phyloP scores from a whole-genome alignment of 495 filamentous ascomycete species.

The Lentithecium fluviatile region DNA sequence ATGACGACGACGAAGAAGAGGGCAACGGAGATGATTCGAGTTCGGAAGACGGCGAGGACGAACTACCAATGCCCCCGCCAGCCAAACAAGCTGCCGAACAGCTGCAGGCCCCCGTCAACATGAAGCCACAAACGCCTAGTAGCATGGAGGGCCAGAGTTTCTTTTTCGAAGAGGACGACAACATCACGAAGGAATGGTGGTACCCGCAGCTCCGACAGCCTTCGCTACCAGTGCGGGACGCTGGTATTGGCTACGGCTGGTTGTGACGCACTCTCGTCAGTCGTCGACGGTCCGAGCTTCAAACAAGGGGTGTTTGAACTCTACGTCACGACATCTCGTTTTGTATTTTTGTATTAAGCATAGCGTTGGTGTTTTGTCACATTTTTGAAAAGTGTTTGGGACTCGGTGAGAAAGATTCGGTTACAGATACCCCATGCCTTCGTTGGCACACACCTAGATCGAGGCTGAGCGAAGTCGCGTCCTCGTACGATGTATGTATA shows the following conservation, averaged over 20 bases:
- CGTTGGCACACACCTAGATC: conserved; percentile 7
- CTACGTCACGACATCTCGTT: not conserved
- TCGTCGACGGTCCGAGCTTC: not conserved
- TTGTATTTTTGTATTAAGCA: conserved; percentile 21
- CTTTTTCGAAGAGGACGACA: conserved; percentile 41
- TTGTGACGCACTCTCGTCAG: conserved; percentile 14
- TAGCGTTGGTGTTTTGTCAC: conserved; percentile 31
- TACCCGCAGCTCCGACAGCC: conserved; percentile 36
- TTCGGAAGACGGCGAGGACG: conserved; percentile 37
- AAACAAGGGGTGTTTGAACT: conserved; percentile 3
- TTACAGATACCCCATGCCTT: conserved; percentile 31
- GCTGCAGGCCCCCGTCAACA: conserved; percentile 28
- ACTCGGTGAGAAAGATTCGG: not conserved
- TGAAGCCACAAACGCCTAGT: conserved; percentile 35
- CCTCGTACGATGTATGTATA: not conserved
- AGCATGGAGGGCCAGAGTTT: conserved; percentile 39
- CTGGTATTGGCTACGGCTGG: conserved; percentile 38
- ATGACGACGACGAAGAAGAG: conserved; percentile 45
- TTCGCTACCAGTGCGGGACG: conserved; percentile 35
- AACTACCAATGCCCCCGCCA: conserved; percentile 21
- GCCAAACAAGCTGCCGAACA: conserved; percentile 34
- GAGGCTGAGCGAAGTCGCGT: not conserved
- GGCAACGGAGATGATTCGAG: conserved; percentile 42
- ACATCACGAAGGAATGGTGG: conserved; percentile 38
- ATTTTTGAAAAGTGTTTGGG: not conserved